Evolutionary conservation across 352 stramenopile genomes (phyloP).

Genomic region (Phytophthora cactorum): DNA sequence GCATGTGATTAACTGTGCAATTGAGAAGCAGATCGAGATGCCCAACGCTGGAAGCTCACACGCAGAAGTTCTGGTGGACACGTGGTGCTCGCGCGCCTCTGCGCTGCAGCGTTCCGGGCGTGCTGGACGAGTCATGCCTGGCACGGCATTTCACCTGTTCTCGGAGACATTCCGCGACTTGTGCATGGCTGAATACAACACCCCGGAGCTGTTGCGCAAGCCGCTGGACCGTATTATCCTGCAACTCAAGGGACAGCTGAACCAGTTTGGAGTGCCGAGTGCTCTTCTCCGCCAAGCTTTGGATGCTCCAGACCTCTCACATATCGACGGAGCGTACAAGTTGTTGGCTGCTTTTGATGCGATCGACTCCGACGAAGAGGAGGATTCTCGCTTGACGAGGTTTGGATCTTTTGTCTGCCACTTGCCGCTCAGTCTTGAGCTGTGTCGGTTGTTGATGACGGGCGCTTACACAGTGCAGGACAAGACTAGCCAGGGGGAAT

Average conservation of each 20-base stretch:
- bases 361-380: constrained; percentile 66
- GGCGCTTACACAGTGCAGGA: constrained; percentile 54
- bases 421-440: constrained; percentile 74
- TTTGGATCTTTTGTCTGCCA: constrained; percentile 85
- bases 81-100: constrained; percentile 95
- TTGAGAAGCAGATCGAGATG: constrained; percentile 90
- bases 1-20: constrained; percentile 86
- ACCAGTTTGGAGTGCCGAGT: constrained; percentile 75
- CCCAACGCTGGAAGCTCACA: constrained; percentile 69
- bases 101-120: constrained; percentile 86
- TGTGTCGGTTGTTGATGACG: constrained; percentile 79
- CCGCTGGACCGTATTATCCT: constrained; percentile 83
- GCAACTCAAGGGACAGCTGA: constrained; percentile 75
- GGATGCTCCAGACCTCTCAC: constrained; percentile 66
- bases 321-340: constrained; percentile 84
- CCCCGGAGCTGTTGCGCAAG: constrained; percentile 82
- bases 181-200: constrained; percentile 86
- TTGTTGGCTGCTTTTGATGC: constrained; percentile 71
- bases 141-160: constrained; percentile 93
- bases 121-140: constrained; percentile 93
- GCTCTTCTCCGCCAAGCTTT: constrained; percentile 69
- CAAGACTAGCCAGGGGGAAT: constrained; percentile 25
- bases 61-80: constrained; percentile 75
- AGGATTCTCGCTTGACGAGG: constrained; percentile 62
- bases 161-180: constrained; percentile 62